Conservation (phyloP, 306 rosid species). For the cucumber (Cucumis sativus) region Cucumber_9930_V3 NC_026661.2:1430501-1431000, state of each 20-base stretch:
- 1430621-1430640: not conserved
- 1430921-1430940: not conserved
- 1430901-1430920: not conserved
- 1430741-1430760: not conserved
- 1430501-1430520: not conserved
- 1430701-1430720: not conserved
- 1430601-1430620: not conserved
- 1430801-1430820: not conserved
- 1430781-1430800: not conserved
- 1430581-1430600: not conserved
- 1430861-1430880: not conserved
- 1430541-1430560: not conserved
- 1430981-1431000: not conserved
- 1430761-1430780: not conserved
- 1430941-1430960: not conserved
- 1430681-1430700: not conserved
- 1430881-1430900: not conserved
- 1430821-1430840: not conserved
- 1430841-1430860: no score
- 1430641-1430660: not conserved
- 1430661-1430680: not conserved
- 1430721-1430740: no score
- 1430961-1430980: not conserved
- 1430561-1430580: not conserved
- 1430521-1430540: not conserved